Base-by-base conservation (phyloP, 805 yeast species). In the Metschnikowia reukaufii region DNA sequence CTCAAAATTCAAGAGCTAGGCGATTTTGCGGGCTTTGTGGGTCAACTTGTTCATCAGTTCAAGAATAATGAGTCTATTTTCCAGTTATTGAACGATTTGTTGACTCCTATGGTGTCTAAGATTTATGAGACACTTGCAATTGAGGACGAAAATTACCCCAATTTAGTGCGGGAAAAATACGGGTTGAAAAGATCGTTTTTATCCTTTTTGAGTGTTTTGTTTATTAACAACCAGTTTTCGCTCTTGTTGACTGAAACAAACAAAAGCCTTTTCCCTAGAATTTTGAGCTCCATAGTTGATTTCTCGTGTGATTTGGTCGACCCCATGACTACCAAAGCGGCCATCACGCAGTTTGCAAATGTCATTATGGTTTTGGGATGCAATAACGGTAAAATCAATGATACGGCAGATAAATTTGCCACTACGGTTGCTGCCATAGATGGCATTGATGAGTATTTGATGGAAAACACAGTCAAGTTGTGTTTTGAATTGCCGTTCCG, bases 41-140 rank as follows among this genome's bases (percentile, higher is more conserved):
- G 96, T 4, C 98, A 94, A 67, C 79, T 94, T 51, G 79, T 86
- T 43, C 97, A 92, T 63, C 79, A 76, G 54, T 89, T 84, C 67
- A 79, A 81, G 59, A 73, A 73, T 38, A 84, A 87, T 55, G 82
- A 79, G 36, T 77, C 74, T 36, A 81, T 90, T 44, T 89, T 87
- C 64, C 82, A 82, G 56, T 71, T 92, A 66, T 72, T 92, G 52
- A 82, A 86, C 58, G 83, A 83, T 46, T 70, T 94, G 49, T 63
- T 89, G 48, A 71, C 86, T 0, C 96, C 97, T n/a, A 74, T 91
- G 41, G 69, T 86, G 23, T 72, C 73, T 43, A 86, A 86, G 58
- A 74, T 86, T 7, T 81, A 83, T 56, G 71, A 67, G 25, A 70
- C 75, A 48, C 63, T 86, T 49, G 67, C 70, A 42, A 66, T 60